Base-by-base conservation (phyloP, 2,329 filamentous ascomycete species). In the Talaromyces verruculosus region DNA sequence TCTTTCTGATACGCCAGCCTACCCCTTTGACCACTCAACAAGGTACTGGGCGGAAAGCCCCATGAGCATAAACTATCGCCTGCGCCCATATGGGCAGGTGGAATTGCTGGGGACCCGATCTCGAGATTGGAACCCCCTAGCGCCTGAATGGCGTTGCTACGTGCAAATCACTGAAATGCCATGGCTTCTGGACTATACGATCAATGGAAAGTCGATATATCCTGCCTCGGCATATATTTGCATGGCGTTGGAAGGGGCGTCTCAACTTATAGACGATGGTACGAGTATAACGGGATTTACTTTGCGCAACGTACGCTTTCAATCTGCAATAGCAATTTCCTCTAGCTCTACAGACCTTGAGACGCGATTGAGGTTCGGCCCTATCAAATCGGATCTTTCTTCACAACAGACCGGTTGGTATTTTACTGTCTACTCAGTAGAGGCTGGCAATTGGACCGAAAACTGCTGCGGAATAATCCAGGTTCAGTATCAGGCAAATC, bases 121-220 rank as follows among this genome's bases (percentile, higher is more conserved):
- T 10, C 43, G 71, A 1, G 73, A 74, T n/a, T 67, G 65, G 19
- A 71, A 68, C 60, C 69, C 66, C 13, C 63, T 68, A 5, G 70
- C 72, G 45, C 45, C 70, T 17, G 70, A 69, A 19, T 78, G 76
- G 76, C 67, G 71, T 13, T 76, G 76, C 45, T 67, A 72, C 35
- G 65, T 79, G 10, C 65, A 69, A 3, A 65, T 72, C 1, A 61
- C 65, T 1, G 76, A 79, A 57, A 67, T 77, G 8, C 70, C 74
- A 1, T 79, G 77, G 78, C 65, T 79, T 10, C 39, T 35, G 5
- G 73, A 73, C 62, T 77, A 80, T 55, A 69, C 70, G 35, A 65
- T 80, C 2, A 74, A 77, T 53, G 71, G 71, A 30, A 51, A 3
- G 25, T 30, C 25, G 0, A 51, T 17, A 51, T 51, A 51, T 13